A percentile compares a stretch with the other conserved stretches of the same genome.
These are phyloP conservation scores for Pyrenochaeta sp. DNA, from an alignment of 2,329 filamentous ascomycete species.

Conservation along the genomic window DNA sequence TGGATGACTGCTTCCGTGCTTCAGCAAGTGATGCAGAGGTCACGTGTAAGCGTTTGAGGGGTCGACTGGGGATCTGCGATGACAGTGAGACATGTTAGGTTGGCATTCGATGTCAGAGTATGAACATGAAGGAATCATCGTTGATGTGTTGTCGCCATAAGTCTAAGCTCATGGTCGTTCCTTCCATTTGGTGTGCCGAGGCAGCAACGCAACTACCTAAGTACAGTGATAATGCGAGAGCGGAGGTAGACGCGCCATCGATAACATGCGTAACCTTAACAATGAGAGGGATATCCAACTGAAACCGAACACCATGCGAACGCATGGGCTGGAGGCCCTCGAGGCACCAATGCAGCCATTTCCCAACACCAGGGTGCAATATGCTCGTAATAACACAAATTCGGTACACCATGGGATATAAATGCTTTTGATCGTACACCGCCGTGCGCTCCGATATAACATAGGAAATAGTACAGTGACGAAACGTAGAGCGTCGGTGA, in stretches of 20 bases:
- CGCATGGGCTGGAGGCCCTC: constrained; percentile 10
- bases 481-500: constrained; percentile 26
- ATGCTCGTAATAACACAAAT: constrained; percentile 30
- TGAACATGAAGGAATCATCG: constrained; percentile 1
- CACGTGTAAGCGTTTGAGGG: constrained; percentile 18
- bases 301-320: constrained; percentile 16
- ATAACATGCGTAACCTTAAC: constrained; percentile 20
- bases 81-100: constrained; percentile 20
- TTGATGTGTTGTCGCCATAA: constrained; percentile 25
- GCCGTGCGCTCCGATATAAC: constrained; percentile 24
- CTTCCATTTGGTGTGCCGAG: constrained; percentile 27
- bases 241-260: constrained; percentile 24
- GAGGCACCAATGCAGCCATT: constrained; percentile 17
- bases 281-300: constrained; percentile 35
- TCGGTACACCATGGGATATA: constrained; percentile 10
- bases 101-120: constrained; percentile 18
- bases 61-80: constrained; percentile 14
- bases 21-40: constrained; percentile 1
- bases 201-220: constrained; percentile 29
- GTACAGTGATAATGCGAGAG: constrained; percentile 19
- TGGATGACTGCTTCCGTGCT: constrained; percentile 1
- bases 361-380: constrained; percentile 27
- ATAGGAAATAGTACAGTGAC: constrained; percentile 34
- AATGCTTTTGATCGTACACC: constrained; percentile 46
- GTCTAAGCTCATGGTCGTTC: constrained; percentile 25